phyloP scores from a whole-genome alignment of 805 yeast species.

The Metschnikowia shivogae region DNA sequence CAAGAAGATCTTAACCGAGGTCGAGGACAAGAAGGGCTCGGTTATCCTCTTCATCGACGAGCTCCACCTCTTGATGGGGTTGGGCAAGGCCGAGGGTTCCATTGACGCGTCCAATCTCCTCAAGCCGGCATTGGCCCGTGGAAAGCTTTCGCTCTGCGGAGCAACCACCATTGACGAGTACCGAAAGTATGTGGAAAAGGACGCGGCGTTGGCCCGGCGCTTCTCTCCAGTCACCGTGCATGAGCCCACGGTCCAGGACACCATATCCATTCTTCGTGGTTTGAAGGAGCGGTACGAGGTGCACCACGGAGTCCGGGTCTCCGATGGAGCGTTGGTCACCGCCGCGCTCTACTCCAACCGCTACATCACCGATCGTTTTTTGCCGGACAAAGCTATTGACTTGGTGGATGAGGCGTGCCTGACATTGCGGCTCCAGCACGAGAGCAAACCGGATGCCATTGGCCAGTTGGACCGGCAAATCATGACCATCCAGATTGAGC shows the following conservation, averaged over 20 bases:
- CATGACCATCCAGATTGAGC: conserved; percentile 92
- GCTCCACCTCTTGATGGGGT: conserved; percentile 80
- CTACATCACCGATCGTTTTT: conserved; percentile 83
- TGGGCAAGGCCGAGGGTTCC: conserved; percentile 91
- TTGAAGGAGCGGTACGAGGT: conserved; percentile 92
- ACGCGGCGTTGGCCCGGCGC: conserved; percentile 91
- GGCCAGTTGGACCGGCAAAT: conserved; percentile 83
- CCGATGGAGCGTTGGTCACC: conserved; percentile 88
- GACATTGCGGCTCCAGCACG: conserved; percentile 89
- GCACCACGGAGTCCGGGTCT: conserved; percentile 93
- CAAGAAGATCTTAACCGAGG: conserved; percentile 75
- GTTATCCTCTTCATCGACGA: conserved; percentile 87
- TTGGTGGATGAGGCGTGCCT: conserved; percentile 97
- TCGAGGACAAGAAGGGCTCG: conserved; percentile 71
- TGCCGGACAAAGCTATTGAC: conserved; percentile 97
- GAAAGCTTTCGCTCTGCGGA: conserved; percentile 87
- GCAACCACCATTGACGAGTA: conserved; percentile 96
- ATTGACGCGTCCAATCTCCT: conserved; percentile 92
- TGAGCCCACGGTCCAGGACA: conserved; percentile 88
- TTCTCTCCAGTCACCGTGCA: conserved; percentile 82
- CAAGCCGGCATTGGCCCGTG: conserved; percentile 92
- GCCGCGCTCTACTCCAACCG: conserved; percentile 89
- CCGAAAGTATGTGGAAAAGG: conserved; percentile 89
- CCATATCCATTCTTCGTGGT: conserved; percentile 89
- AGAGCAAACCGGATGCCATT: conserved; percentile 92